Evolutionary conservation across 306 rosid genomes (phyloP), one percentile per base, ranked within the genome.

Genomic region (Prunus salicina): DNA sequence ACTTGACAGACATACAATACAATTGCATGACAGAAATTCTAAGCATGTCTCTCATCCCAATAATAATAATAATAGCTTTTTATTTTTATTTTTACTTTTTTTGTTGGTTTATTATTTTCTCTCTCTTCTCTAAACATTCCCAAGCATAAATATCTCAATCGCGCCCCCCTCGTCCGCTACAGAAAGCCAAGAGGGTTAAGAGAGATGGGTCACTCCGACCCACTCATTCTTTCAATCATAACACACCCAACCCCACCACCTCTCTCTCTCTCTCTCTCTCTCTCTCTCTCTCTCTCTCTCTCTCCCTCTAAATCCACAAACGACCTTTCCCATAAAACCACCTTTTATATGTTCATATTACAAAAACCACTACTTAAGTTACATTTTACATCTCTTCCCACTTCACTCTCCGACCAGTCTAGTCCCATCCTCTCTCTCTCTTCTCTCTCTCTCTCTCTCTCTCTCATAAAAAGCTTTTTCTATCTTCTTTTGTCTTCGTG

Each of bases 151-250:
- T 82, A 64, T 75, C 77, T 85, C 25, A 24, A 22, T 41, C 25
- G 6, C 96, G 83, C 96, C 98, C 97, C 91, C 93, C 90, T 88
- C 82, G 87, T 85, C 97, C 97, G 91, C 91, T 88, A 87, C 93
- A 85, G 91, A 88, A 83, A 86, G 82, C 85, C 85, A 80, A 84
- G 51, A 75, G 81, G 75, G 49, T 19, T 18, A 19, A 27, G 47
- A 52, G 46, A 76, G 84, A 86, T 84, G 83, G 85, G 79, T 83
- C 90, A 81, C 81, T 90, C 86, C 89, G 93, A 89, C 96, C 97
- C 98, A 94, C 97, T 94, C 93, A 89, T 91, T 94, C 89, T 52
- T 77, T 87, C 93, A 90, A 94, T 94, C 97, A 92, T 92, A 76
- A 77, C 86, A 72, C 87, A 20, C 77, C 60, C 46, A 65, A 11